A percentile compares a stretch with the other conserved stretches of the same genome.
Evolutionary conservation across 2,329 filamentous ascomycete species (phyloP).

Genomic region (Penicillium sp.): DNA sequence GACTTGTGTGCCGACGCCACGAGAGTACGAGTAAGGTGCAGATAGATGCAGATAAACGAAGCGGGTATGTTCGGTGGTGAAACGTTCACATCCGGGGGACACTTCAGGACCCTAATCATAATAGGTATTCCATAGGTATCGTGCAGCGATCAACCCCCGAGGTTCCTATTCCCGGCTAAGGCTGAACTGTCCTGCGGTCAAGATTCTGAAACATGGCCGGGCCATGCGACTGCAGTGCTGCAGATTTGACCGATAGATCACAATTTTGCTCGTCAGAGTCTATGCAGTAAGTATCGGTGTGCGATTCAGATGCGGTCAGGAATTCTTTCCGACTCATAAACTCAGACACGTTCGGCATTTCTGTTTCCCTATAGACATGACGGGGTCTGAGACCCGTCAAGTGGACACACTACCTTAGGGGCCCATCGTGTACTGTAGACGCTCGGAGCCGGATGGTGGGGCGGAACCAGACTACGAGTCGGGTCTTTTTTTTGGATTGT

Average conservation of each 20-base stretch:
- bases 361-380: not conserved
- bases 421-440: constrained; percentile 9
- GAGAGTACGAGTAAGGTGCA: not conserved
- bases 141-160: constrained; percentile 15
- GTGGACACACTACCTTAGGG: not conserved
- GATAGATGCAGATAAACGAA: not conserved
- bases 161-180: not conserved
- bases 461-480: constrained; percentile 15
- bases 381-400: too few relatives aligned
- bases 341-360: not conserved
- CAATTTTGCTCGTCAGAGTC: constrained; percentile 2
- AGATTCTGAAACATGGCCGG: constrained; percentile 20
- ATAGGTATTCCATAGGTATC: not conserved
- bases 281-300: constrained; percentile 1
- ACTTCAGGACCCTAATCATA: too few relatives aligned
- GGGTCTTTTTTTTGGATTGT: not conserved
- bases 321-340: not conserved
- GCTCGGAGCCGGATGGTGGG: constrained; percentile 30
- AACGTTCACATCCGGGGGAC: not conserved
- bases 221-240: constrained; percentile 21
- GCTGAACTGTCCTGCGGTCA: not conserved
- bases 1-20: not conserved
- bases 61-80: not conserved
- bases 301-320: not conserved
- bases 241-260: constrained; percentile 20